A percentile compares a stretch with the other conserved stretches of the same genome.
phyloP scores from a whole-genome alignment of 1,284 basidiomycete genomes.

The Ustilago vetiveriae region DNA sequence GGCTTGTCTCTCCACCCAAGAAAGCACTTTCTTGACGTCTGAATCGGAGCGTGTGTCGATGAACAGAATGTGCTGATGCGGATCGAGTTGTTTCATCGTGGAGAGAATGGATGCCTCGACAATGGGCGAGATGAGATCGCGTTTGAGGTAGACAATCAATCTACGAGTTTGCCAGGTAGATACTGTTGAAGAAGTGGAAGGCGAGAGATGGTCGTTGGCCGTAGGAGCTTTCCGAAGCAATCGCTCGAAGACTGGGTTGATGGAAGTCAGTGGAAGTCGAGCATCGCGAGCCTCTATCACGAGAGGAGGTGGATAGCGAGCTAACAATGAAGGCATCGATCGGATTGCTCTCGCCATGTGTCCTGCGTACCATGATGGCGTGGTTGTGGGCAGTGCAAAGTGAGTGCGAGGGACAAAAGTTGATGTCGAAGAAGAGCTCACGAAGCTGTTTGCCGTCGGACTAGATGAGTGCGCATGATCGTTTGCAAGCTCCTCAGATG shows the following conservation, averaged over 20 bases:
- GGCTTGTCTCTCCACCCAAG: conserved; percentile 64
- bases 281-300: conserved; percentile 95
- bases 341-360: conserved; percentile 76
- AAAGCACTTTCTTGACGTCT: conserved; percentile 69
- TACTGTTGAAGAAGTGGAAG: conserved; percentile 7
- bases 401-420: conserved; percentile 63
- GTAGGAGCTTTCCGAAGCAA: conserved; percentile 58
- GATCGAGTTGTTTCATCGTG: conserved; percentile 69
- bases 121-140: conserved; percentile 85
- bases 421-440: background rate
- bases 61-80: conserved; percentile 70
- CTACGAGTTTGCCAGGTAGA: conserved; percentile 70
- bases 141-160: conserved; percentile 90
- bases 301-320: conserved; percentile 79
- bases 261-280: conserved; percentile 88
- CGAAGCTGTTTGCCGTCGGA: too few relatives aligned
- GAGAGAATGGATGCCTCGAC: conserved; percentile 74
- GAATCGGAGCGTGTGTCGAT: conserved; percentile 69
- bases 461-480: background rate
- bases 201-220: conserved; percentile 33
- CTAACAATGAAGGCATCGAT: conserved; percentile 70
- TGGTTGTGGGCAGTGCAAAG: conserved; percentile 69
- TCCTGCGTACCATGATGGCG: conserved; percentile 96
- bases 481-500: too few relatives aligned
- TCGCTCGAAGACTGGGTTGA: conserved; percentile 77